Conservation (phyloP, 2,329 filamentous ascomycete genomes). For the Leptoxyphium fumago region DNA sequence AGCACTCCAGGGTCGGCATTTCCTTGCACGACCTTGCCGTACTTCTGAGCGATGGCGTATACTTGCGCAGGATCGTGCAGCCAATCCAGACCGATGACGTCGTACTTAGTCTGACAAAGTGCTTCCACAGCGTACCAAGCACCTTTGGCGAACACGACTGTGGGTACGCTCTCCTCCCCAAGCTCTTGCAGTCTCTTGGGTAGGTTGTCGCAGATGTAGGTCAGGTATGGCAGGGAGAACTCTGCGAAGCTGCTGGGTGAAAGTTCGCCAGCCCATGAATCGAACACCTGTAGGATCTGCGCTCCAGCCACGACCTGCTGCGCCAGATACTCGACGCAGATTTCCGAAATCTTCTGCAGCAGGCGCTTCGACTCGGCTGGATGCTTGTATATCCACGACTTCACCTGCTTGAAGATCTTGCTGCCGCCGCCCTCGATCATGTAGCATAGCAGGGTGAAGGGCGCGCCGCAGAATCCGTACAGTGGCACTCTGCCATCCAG, state of each 20-base stretch:
- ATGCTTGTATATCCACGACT: slow-evolving; percentile 94
- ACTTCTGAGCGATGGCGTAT: slow-evolving; percentile 54
- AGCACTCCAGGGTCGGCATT: slow-evolving; percentile 91
- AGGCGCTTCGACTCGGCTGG: slow-evolving; percentile 64
- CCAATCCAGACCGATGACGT: slow-evolving; percentile 93
- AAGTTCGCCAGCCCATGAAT: slow-evolving; percentile 94
- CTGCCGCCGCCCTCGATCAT: slow-evolving; percentile 97
- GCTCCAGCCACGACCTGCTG: slow-evolving; percentile 86
- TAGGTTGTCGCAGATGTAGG: slow-evolving; percentile 67
- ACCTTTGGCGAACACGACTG: slow-evolving; percentile 97
- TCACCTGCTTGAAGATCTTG: slow-evolving; percentile 85
- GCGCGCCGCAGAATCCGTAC: slow-evolving; percentile 92
- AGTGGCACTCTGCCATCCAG: slow-evolving; percentile 76
- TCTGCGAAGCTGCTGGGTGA: slow-evolving; percentile 69
- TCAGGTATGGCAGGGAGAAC: slow-evolving; percentile 76
- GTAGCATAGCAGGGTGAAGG: slow-evolving; percentile 94
- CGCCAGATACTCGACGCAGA: slow-evolving; percentile 89
- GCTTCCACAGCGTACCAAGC: slow-evolving; percentile 90
- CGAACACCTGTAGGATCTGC: slow-evolving; percentile 91
- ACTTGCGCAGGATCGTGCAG: slow-evolving; percentile 77
- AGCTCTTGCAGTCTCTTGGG: slow-evolving; percentile 60
- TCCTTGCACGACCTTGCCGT: slow-evolving; percentile 71
- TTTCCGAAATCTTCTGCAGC: slow-evolving; percentile 78
- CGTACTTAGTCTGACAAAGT: slow-evolving; percentile 75
- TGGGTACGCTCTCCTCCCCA: slow-evolving; percentile 67